Percentiles rank a stretch among this genome's conserved stretches.
Conservation (phyloP, 2,329 filamentous ascomycete species). For the Aspergillus sp. region DNA sequence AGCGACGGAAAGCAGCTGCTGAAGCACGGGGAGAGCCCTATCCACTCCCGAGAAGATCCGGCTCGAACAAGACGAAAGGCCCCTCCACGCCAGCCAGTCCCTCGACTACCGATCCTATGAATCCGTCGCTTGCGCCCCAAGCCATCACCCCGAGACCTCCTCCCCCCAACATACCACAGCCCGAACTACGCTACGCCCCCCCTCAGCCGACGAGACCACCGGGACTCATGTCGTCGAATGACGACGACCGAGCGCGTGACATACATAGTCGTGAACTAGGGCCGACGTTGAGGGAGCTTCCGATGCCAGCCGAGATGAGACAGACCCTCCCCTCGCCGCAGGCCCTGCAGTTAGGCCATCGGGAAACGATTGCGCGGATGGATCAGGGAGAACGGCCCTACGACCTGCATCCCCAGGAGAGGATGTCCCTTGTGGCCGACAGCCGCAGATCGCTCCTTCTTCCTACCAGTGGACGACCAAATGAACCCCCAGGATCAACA, state of each 20-base stretch:
- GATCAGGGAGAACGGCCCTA: conserved; percentile 23
- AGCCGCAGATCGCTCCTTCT: conserved; percentile 24
- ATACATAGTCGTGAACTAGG: conserved; percentile 20
- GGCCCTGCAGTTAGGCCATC: conserved; percentile 28
- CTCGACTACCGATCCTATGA: conserved; percentile 20
- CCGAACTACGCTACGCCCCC: conserved; percentile 22
- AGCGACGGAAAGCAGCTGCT: conserved; percentile 37
- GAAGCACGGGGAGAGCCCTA: conserved; percentile 40
- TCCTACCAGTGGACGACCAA: conserved; percentile 21
- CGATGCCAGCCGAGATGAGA: conserved; percentile 23
- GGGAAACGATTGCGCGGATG: conserved; percentile 25
- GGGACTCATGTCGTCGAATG: conserved; percentile 12
- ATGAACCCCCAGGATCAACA: conserved; percentile 20
- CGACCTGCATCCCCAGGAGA: conserved; percentile 21
- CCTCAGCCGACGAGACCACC: conserved; percentile 14
- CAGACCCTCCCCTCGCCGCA: conserved; percentile 32
- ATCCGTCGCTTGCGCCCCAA: conserved; percentile 19
- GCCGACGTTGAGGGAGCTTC: conserved; percentile 26
- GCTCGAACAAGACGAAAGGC: conserved; percentile 25
- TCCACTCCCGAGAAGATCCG: conserved; percentile 31
- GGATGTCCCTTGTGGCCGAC: conserved; percentile 23
- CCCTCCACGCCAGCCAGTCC: conserved; percentile 32
- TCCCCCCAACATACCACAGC: conserved; percentile 14
- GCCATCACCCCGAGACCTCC: conserved; percentile 11
- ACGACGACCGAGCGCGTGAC: conserved; percentile 21